Evolutionary conservation across 345 rosid species (phyloP).

Genomic region (Brassica cretica): DNA sequence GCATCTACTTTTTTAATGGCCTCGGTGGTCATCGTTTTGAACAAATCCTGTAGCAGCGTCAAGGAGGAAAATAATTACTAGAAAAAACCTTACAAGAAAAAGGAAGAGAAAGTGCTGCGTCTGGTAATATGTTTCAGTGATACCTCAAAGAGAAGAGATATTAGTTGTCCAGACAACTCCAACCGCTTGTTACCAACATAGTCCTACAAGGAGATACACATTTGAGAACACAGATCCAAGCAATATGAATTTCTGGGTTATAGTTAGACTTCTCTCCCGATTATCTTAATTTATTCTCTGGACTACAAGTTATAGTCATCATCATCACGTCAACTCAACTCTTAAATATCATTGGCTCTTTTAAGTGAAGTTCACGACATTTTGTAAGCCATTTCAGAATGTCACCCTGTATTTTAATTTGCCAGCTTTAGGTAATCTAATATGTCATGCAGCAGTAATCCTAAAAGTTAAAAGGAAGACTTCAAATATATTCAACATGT

Average conservation of each 20-base stretch:
- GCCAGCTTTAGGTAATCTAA: constrained; percentile 17
- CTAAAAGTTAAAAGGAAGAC: constrained; percentile 10
- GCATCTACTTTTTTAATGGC: constrained; percentile 51
- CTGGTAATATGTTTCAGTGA: constrained; percentile 16
- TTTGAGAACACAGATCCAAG: constrained; percentile 8
- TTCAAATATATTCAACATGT: background rate
- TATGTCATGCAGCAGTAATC: constrained; percentile 10
- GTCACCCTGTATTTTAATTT: constrained; percentile 2
- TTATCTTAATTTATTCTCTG: constrained; percentile 14
- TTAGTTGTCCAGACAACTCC: constrained; percentile 90
- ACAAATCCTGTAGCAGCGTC: constrained; percentile 62
- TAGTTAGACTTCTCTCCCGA: background rate
- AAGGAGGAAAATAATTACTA: constrained; percentile 14
- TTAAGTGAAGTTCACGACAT: background rate
- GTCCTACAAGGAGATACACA: constrained; percentile 53
- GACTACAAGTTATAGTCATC: constrained; percentile 10
- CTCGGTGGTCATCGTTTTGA: constrained; percentile 72
- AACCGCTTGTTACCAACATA: constrained; percentile 95
- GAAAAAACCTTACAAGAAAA: background rate
- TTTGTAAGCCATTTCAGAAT: constrained; percentile 7
- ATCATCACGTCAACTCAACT: background rate
- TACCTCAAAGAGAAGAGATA: constrained; percentile 95
- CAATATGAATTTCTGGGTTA: background rate
- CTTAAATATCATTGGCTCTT: background rate
- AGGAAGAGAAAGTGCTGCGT: background rate